Evolutionary conservation across 139 green algal species (phyloP).

Genomic region (Asterochloris erici): DNA sequence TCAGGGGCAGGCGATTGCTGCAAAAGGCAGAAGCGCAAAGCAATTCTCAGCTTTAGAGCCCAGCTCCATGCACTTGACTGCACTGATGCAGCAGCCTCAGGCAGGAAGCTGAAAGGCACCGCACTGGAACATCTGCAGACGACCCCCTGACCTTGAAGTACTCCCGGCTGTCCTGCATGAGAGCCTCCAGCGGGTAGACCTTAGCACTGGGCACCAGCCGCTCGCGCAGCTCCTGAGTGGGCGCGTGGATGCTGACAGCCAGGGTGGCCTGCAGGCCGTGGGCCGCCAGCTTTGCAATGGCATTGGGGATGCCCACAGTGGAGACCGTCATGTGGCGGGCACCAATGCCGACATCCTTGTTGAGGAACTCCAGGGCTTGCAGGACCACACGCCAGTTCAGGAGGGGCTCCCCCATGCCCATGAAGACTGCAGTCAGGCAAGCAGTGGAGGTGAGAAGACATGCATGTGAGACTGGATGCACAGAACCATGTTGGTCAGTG

Average conservation of each 20-base stretch:
- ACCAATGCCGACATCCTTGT: slow-evolving; percentile 84
- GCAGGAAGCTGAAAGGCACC: too few relatives aligned
- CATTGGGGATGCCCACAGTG: slow-evolving; percentile 90
- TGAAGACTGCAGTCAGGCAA: slow-evolving; percentile 74
- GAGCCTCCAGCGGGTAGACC: slow-evolving; percentile 41
- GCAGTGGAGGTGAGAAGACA: background rate
- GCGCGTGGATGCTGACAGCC: slow-evolving; percentile 72
- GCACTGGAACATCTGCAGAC: too few relatives aligned
- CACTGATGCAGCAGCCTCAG: too few relatives aligned
- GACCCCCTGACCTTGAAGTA: slow-evolving; percentile 51
- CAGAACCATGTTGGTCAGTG: too few relatives aligned
- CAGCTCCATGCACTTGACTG: too few relatives aligned
- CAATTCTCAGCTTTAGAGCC: too few relatives aligned
- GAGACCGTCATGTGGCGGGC: slow-evolving; percentile 90
- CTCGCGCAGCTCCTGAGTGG: slow-evolving; percentile 72
- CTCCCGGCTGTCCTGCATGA: slow-evolving; percentile 69
- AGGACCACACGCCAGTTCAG: slow-evolving; percentile 87
- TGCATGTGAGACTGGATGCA: too few relatives aligned
- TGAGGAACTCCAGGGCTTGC: slow-evolving; percentile 63
- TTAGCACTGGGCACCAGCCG: slow-evolving; percentile 45
- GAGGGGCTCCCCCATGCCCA: slow-evolving; percentile 96
- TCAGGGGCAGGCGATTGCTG: too few relatives aligned
- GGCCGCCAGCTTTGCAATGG: slow-evolving; percentile 41
- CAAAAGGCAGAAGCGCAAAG: too few relatives aligned
- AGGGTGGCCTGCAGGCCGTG: slow-evolving; percentile 65